These are phyloP conservation scores for Neonectria hederae DNA, from an alignment of 2,329 filamentous ascomycete genomes.

Conservation along the genomic window DNA sequence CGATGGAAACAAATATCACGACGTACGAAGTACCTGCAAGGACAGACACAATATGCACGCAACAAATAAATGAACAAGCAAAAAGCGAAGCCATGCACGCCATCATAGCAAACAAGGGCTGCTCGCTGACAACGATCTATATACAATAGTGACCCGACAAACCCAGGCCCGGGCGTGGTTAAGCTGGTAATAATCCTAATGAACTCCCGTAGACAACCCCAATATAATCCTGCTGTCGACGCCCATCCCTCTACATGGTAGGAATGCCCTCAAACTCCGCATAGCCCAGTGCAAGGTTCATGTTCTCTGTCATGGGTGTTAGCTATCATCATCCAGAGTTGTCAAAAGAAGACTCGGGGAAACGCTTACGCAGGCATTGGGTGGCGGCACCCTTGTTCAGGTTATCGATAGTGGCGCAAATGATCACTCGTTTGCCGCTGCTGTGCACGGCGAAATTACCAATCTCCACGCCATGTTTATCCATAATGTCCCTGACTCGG, in stretches of 20 bases:
- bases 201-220: constrained; percentile 22
- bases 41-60: not conserved
- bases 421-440: not conserved
- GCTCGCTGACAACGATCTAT: constrained; percentile 6
- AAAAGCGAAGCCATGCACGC: not conserved
- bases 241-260: constrained; percentile 48
- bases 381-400: constrained; percentile 92
- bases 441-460: constrained; percentile 80
- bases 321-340: constrained; percentile 56
- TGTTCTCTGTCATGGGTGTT: constrained; percentile 75
- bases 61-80: not conserved
- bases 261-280: constrained; percentile 90
- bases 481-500: constrained; percentile 85
- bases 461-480: constrained; percentile 91
- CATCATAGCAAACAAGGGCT: not conserved
- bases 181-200: constrained; percentile 18
- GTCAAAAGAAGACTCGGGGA: constrained; percentile 67
- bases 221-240: constrained; percentile 13
- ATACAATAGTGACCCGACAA: constrained; percentile 9
- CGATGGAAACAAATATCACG: not conserved
- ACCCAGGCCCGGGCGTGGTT: constrained; percentile 3
- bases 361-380: constrained; percentile 84
- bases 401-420: constrained; percentile 87
- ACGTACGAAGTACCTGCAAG: not conserved
- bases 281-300: constrained; percentile 89